A percentile compares a stretch with the other conserved stretches of the same genome.
These are phyloP conservation scores for Juncus effusus DNA, from an alignment of 176 grass and related monocot species.

Conservation along the genomic window DNA sequence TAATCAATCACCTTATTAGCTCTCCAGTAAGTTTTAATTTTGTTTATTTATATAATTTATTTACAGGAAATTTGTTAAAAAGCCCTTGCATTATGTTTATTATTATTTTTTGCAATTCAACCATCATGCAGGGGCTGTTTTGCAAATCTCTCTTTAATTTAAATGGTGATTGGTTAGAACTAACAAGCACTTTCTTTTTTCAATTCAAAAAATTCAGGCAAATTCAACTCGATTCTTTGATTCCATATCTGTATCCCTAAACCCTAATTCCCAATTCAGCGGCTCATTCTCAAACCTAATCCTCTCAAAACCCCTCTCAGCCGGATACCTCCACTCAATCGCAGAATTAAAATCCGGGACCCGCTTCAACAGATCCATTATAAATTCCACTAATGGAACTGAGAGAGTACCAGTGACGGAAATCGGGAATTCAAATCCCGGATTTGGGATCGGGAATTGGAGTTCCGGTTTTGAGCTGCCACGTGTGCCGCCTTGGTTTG, in stretches of 20 bases:
- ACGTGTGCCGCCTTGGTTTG: slow-evolving; percentile 90
- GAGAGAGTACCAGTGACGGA: slow-evolving; percentile 26
- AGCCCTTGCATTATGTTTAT: background rate
- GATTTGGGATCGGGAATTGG: slow-evolving; percentile 37
- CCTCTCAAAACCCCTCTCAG: slow-evolving; percentile 64
- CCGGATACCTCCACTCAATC: slow-evolving; percentile 86
- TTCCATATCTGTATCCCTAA: slow-evolving; percentile 64
- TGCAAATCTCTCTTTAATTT: no score
- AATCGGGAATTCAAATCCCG: slow-evolving; percentile 52
- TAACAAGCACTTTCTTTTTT: slow-evolving; percentile 22
- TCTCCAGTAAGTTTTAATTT: slow-evolving; percentile 56
- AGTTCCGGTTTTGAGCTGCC: slow-evolving; percentile 49
- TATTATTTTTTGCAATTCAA: slow-evolving; percentile 13
- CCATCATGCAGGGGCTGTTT: background rate
- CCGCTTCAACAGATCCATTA: slow-evolving; percentile 22
- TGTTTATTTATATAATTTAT: no score
- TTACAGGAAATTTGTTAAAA: no score
- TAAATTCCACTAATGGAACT: slow-evolving; percentile 36
- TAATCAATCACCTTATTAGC: slow-evolving; percentile 63
- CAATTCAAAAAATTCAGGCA: slow-evolving; percentile 45
- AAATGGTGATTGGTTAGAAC: no score
- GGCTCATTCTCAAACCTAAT: slow-evolving; percentile 88
- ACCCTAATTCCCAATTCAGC: slow-evolving; percentile 70
- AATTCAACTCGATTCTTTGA: slow-evolving; percentile 66
- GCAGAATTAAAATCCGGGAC: slow-evolving; percentile 69